A percentile compares a stretch with the other conserved stretches of the same genome.
Evolutionary conservation across 2,329 filamentous ascomycete genomes (phyloP).

Genomic region (Nemania sp.): DNA sequence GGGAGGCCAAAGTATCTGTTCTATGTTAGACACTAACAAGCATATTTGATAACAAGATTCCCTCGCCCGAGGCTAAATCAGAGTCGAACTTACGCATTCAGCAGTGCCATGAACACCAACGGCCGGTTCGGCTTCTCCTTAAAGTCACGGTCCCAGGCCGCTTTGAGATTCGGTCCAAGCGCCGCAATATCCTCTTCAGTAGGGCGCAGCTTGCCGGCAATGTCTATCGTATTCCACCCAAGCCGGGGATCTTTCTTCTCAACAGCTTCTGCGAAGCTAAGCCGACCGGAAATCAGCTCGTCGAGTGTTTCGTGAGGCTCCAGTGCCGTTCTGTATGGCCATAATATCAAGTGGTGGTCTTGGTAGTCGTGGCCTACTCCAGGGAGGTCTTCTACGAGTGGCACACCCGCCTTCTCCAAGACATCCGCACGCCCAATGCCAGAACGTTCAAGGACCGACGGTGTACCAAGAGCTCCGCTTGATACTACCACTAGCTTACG

Average conservation of each 20-base stretch:
- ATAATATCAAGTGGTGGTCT: constrained; percentile 54
- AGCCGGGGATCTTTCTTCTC: constrained; percentile 42
- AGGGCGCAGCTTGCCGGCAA: constrained; percentile 54
- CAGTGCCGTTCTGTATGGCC: constrained; percentile 53
- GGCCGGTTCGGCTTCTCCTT: constrained; percentile 44
- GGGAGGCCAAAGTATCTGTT: constrained; percentile 11
- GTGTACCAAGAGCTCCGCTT: constrained; percentile 56
- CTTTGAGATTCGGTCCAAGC: constrained; percentile 53
- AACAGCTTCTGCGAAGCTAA: constrained; percentile 28
- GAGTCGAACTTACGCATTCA: constrained; percentile 39
- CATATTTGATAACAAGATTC: background rate
- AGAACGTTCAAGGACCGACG: constrained; percentile 62
- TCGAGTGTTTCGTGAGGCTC: constrained; percentile 49
- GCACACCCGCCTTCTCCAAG: constrained; percentile 47
- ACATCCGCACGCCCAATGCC: constrained; percentile 59
- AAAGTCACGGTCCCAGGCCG: constrained; percentile 56
- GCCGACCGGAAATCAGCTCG: constrained; percentile 35
- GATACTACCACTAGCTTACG: constrained; percentile 56
- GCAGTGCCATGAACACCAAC: constrained; percentile 47
- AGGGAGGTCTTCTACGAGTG: constrained; percentile 52
- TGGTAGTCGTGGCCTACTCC: constrained; percentile 57
- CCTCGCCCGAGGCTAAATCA: too few species aligned
- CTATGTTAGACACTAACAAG: background rate
- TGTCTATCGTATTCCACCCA: constrained; percentile 58
- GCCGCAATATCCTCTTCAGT: constrained; percentile 52